A percentile compares a stretch with the other conserved stretches of the same genome.
Evolutionary conservation across 805 yeast genomes (phyloP).

Genomic region (Torulaspora delbrueckii): DNA sequence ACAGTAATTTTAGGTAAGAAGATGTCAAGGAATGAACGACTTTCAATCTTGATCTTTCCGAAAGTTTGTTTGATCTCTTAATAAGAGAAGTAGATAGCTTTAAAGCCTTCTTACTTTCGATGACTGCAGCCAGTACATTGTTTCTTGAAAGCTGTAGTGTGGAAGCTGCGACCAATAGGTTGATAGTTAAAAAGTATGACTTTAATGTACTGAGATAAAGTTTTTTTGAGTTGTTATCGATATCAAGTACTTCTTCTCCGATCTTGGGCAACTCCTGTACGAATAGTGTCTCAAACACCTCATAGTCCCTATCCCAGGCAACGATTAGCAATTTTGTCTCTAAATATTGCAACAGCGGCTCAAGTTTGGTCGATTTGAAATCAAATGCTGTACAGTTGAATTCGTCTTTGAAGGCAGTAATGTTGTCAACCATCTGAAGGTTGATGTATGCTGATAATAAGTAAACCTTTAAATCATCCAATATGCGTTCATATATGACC

Average conservation of each 20-base stretch:
- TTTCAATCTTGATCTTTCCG: slow-evolving; percentile 36
- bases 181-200: slow-evolving; percentile 30
- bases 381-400: neutral
- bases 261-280: slow-evolving; percentile 11
- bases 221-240: slow-evolving; percentile 20
- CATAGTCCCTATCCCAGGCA: slow-evolving; percentile 15
- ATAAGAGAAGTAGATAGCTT: slow-evolving; percentile 51
- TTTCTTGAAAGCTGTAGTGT: slow-evolving; percentile 16
- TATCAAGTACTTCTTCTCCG: slow-evolving; percentile 25
- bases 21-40: slow-evolving; percentile 36
- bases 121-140: slow-evolving; percentile 24
- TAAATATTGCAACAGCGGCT: slow-evolving; percentile 12
- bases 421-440: slow-evolving; percentile 17
- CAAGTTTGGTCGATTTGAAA: slow-evolving; percentile 10
- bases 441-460: slow-evolving; percentile 15
- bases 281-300: slow-evolving; percentile 21
- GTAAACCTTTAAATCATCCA: slow-evolving; percentile 8
- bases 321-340: slow-evolving; percentile 8
- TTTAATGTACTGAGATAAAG: slow-evolving; percentile 22
- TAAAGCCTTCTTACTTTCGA: slow-evolving; percentile 45
- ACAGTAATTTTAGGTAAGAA: slow-evolving; percentile 40
- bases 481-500: slow-evolving; percentile 11
- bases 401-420: neutral
- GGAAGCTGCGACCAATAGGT: slow-evolving; percentile 20
- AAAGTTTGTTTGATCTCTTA: slow-evolving; percentile 35